A percentile compares a stretch with the other conserved stretches of the same genome.
Evolutionary conservation across 257 asterid genomes (phyloP).

Genomic region (Plantago elongata): DNA sequence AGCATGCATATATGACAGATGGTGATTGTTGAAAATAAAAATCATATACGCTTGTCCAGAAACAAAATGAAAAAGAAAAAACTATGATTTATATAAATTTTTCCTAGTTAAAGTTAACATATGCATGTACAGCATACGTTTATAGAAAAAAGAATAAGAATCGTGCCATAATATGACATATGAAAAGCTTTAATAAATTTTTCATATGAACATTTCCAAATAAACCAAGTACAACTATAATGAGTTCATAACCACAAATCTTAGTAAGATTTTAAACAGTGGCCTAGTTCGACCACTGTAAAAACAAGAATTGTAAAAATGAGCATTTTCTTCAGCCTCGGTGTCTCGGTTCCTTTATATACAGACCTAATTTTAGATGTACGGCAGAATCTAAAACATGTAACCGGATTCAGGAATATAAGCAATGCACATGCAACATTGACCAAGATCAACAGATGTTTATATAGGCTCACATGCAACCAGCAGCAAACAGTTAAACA

Average conservation of each 20-base stretch:
- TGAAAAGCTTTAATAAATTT: not conserved
- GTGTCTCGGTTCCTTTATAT: not conserved
- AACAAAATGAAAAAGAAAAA: no score
- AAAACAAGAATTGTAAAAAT: slow-evolving; percentile 6
- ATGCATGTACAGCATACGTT: slow-evolving; percentile 10
- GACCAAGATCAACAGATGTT: no score
- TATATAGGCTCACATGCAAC: no score
- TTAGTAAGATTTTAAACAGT: slow-evolving; percentile 3
- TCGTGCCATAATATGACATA: not conserved
- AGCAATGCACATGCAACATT: no score
- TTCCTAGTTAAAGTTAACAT: slow-evolving; percentile 6
- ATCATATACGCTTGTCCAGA: no score
- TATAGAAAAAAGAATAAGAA: slow-evolving; percentile 3
- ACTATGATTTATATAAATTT: not conserved
- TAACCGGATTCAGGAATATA: no score
- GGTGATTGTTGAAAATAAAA: no score
- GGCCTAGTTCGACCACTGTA: slow-evolving; percentile 11
- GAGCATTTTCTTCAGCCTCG: not conserved
- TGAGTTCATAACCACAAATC: not conserved
- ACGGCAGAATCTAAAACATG: no score
- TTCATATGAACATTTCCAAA: slow-evolving; percentile 4
- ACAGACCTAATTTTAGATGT: not conserved
- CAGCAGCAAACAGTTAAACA: no score
- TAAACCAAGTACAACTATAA: slow-evolving; percentile 13
- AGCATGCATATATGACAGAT: no score